These are phyloP conservation scores for Mucor saturninus DNA, from an alignment of 371 early-diverging fungal genomes.

Conservation along the genomic window DNA sequence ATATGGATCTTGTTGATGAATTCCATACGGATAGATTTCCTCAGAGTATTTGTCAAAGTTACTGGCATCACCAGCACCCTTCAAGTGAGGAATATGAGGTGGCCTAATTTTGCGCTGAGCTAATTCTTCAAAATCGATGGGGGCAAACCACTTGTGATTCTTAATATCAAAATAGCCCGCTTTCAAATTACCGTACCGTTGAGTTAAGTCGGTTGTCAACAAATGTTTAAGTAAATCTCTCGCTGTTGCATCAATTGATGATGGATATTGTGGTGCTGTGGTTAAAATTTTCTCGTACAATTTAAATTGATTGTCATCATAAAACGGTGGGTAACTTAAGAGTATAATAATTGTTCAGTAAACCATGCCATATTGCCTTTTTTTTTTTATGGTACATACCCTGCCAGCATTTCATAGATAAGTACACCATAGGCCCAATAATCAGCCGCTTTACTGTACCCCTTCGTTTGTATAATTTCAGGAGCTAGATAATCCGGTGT, in stretches of 20 bases:
- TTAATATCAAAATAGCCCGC: constrained; percentile 73
- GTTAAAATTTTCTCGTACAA: constrained; percentile 93
- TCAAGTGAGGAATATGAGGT: constrained; percentile 71
- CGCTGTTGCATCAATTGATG: constrained; percentile 81
- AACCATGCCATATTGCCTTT: too few relatives aligned
- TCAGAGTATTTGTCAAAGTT: constrained; percentile 69
- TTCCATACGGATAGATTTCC: constrained; percentile 36
- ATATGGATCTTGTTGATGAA: constrained; percentile 28
- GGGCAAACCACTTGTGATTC: constrained; percentile 76
- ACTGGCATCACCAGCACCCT: constrained; percentile 67
- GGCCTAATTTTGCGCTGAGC: constrained; percentile 60
- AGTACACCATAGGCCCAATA: constrained; percentile 95
- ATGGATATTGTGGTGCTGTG: constrained; percentile 78
- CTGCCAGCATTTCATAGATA: constrained; percentile 91
- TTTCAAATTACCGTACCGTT: constrained; percentile 88
- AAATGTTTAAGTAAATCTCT: constrained; percentile 88
- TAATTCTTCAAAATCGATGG: constrained; percentile 70
- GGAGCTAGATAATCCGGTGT: constrained; percentile 98
- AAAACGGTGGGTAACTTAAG: constrained; percentile 83
- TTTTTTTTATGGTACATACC: constrained; percentile 39
- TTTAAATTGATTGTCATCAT: constrained; percentile 91
- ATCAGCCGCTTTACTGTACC: constrained; percentile 91
- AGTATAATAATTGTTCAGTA: neutral
- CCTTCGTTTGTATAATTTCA: constrained; percentile 90
- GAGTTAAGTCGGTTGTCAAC: constrained; percentile 80